Base-by-base conservation (phyloP, 805 yeast genomes). In the Soucietia sequanensis region DNA sequence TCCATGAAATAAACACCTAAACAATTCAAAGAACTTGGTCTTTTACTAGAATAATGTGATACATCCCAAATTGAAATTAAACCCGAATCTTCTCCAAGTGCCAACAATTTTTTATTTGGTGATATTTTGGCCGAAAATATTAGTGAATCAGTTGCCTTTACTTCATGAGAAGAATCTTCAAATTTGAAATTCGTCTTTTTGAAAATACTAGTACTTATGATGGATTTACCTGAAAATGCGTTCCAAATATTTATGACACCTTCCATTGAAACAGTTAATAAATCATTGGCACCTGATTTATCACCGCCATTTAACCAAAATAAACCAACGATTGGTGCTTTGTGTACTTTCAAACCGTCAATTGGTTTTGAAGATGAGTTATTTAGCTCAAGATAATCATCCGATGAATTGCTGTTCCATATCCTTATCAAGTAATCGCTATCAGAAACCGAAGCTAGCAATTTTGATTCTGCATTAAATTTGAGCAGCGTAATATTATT, bases 401-500 rank as follows among this genome's bases (percentile, higher is more conserved):
- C 76, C 16, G 75, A 60, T 21, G 79, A 74, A 18, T 72, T 72
- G 23, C 88, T 83, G 48, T 72, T 76, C 95, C 96, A 90, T 14
- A 88, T 65, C 46, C 86, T 75, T 6, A 89, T 70, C 0, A 75
- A 65, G 37, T 76, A 72, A 54, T 90, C 96, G 16, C 34, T 47
- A 52, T 86, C 95, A 1, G 95, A 80, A 6, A 86, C 80, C 2
- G 90, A 78, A 3, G 88, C 79, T 26, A 90, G 62, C 20, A 82
- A 56, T 44, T 76, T 77, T 11, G 70, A 63, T 2, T 57, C 54
- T 4, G 52, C 41, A 47, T 81, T 79, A 52, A 82, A 86, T 20
- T 63, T 54, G 4, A 89, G 62, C 4, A 61, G 60, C 11, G 84
- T 70, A 6, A 85, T 72, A 1, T 78, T 66, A 30, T 76, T 75